A percentile compares a stretch with the other conserved stretches of the same genome.
Conservation (phyloP, 345 rosid species). For the Camelina neglecta region DNA sequence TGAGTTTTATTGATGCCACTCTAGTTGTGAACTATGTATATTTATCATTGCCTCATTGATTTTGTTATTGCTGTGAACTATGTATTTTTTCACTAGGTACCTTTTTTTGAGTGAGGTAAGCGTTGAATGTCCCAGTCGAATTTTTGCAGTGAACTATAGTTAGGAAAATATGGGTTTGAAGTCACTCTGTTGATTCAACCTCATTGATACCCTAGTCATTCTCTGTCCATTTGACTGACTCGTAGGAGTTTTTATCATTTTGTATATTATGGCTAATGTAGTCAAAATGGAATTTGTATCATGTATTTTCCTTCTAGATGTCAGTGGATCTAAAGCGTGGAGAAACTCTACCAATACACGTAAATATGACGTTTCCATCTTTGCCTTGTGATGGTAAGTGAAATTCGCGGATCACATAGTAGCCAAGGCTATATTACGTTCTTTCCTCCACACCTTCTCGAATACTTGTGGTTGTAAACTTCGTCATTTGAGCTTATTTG, state of each 20-base stretch:
- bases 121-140: not conserved
- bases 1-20: conserved; percentile 1
- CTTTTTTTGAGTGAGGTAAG: not conserved
- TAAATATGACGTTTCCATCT: conserved; percentile 89
- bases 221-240: not conserved
- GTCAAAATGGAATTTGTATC: conserved; percentile 18
- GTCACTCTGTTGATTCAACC: conserved; percentile 4
- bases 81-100: conserved; percentile 2
- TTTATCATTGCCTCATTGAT: not conserved
- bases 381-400: conserved; percentile 87
- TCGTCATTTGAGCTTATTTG: conserved; percentile 17
- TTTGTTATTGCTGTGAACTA: not conserved
- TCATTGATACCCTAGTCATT: conserved; percentile 19
- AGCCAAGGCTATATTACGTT: not conserved
- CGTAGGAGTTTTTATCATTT: not conserved
- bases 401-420: conserved; percentile 14
- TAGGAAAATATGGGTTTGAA: not conserved
- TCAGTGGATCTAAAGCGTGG: conserved; percentile 98
- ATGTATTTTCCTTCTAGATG: conserved; percentile 61
- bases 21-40: not conserved
- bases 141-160: not conserved
- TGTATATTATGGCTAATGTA: not conserved
- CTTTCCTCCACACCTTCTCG: not conserved
- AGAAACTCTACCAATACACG: conserved; percentile 88
- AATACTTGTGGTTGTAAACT: conserved; percentile 5